Evolutionary conservation across 768 basidiomycete genomes (phyloP), one percentile per base, ranked within the genome.

Genomic region (Postia placenta): DNA sequence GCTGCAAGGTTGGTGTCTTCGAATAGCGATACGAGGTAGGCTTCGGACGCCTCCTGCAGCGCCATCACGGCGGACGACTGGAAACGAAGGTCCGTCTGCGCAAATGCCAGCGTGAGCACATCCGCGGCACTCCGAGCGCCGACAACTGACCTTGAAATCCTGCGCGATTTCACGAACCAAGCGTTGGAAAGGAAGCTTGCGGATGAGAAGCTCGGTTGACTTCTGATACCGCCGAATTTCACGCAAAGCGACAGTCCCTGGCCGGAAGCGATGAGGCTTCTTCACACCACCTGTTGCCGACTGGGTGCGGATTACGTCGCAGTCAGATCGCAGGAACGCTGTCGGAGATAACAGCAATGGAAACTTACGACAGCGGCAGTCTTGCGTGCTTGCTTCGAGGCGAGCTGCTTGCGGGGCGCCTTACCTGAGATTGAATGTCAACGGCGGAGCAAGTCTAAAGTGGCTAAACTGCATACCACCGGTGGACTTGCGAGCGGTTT

Each of bases 401-500:
- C 83, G 48, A 84, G 75, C 65, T 85, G 83, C 66, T 85, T 85
- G 71, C 83, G 83, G 43, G 79, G 83, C 4, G 80, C 79, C 64
- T 81, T 80, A 60, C 75, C 75, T 75, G 45, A 7, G 7, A 33
- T n/a, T n/a, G n/a, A n/a, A n/a, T n/a, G n/a, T n/a, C n/a, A n/a
- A n/a, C n/a, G n/a, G n/a, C n/a, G n/a, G n/a, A n/a, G n/a, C n/a
- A n/a, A n/a, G n/a, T n/a, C n/a, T n/a, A n/a, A n/a, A n/a, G n/a
- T n/a, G n/a, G n/a, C n/a, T n/a, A n/a, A n/a, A 33, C 9, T 1
- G 60, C 74, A 58, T 59, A 79, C 83, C 83, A 76, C 83, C 83
- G 48, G 83, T 85, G 42, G 82, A 83, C 69, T 85, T 85, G 72
- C 82, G 82, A 42, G 83, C 83, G 45, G 83, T 85, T 73, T 85